These are phyloP conservation scores for Talaromyces sp. DNA, from an alignment of 2,329 filamentous ascomycete species.

Conservation along the genomic window DNA sequence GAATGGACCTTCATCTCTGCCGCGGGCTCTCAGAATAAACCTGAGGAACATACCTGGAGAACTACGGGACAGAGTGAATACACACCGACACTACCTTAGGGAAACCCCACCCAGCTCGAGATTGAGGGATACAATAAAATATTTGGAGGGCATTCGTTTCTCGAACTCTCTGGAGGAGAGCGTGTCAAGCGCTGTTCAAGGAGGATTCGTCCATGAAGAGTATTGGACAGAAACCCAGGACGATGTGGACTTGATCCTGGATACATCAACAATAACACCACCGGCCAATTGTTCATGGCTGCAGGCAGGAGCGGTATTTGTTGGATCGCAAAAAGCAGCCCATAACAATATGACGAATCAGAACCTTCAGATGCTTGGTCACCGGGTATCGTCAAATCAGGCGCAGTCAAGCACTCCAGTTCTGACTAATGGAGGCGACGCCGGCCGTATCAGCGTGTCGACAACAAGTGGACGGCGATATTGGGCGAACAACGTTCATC, in stretches of 20 bases:
- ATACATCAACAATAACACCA: conserved; percentile 47
- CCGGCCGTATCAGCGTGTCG: conserved; percentile 29
- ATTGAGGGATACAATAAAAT: conserved; percentile 57
- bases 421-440: conserved; percentile 31
- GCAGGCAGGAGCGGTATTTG: conserved; percentile 55
- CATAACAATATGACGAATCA: conserved; percentile 19
- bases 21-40: conserved; percentile 28
- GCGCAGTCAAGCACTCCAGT: conserved; percentile 27
- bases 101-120: conserved; percentile 30
- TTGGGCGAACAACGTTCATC: conserved; percentile 22
- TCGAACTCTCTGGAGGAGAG: conserved; percentile 52
- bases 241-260: conserved; percentile 54
- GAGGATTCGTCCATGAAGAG: conserved; percentile 50
- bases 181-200: conserved; percentile 48
- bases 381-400: conserved; percentile 25
- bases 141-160: conserved; percentile 54
- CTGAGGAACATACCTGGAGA: conserved; percentile 28
- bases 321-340: conserved; percentile 57
- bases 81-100: conserved; percentile 31
- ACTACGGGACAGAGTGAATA: conserved; percentile 29
- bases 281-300: conserved; percentile 57
- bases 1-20: conserved; percentile 15
- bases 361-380: conserved; percentile 11
- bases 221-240: conserved; percentile 43
- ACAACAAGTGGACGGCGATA: conserved; percentile 34